Evolutionary conservation across 2,329 filamentous ascomycete species (phyloP), one percentile per base, ranked within the genome.

Genomic region (Aspergillus quadrilineatus): DNA sequence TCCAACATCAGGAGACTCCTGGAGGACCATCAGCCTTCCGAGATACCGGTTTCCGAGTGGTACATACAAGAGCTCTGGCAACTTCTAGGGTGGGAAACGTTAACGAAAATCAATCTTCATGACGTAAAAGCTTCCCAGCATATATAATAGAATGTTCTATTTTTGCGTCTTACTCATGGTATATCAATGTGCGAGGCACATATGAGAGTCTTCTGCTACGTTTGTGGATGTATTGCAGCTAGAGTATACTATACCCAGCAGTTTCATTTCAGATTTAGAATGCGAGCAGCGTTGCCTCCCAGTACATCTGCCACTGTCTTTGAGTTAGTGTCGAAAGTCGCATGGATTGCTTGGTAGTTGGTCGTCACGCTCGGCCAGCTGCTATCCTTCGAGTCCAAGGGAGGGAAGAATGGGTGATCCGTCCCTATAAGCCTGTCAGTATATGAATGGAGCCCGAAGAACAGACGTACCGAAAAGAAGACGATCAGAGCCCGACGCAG

Each of bases 61-160:
- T 85, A 84, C 61, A 75, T 77, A 52, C 75, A 76, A 54, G 79
- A 85, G 60, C 67, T 85, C 2, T 86, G 84, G 84, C 69, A 75
- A 51, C 64, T 85, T 52, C 63, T 86, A 6, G 83, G 84, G 0
- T 86, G 83, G 83, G 81, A 85, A 49, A 56, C 73, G 50, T 41
- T 75, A 45, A 57, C 34, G 50, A 57, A 43, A 3, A 41, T 45
- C 9, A 26, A 47, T 6, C 5, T 7, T 43, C 28, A 48, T 48
- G 28, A 48, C 12, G 12, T 17, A 15, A 5, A 6, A 10, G 6
- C 37, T 32, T 15, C 26, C 7, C 32, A n/a, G n/a, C 30, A 8
- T 30, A n/a, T 41, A 41, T 28, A 17, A 44, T 47, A 30, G 12
- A 26, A 28, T 32, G 12, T 10, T 10, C 29, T 2, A 28, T 9